phyloP scores from a whole-genome alignment of 495 filamentous ascomycete species.

The Daldinia vernicosa region DNA sequence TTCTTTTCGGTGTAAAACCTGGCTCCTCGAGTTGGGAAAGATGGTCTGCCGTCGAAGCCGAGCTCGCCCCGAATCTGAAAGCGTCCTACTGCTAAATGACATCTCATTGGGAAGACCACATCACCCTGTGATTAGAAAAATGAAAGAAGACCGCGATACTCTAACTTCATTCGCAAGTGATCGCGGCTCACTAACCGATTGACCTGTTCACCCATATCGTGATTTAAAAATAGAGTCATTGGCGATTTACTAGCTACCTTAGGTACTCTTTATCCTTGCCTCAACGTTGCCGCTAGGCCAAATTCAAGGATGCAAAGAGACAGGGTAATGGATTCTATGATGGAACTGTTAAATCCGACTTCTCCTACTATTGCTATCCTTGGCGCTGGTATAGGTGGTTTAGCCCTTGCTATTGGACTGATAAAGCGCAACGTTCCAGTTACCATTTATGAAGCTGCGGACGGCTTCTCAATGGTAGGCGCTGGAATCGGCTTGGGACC shows the following conservation, averaged over 20 bases:
- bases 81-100: neutral
- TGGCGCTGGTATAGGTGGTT: constrained; percentile 61
- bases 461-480: constrained; percentile 55
- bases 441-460: constrained; percentile 58
- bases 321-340: neutral
- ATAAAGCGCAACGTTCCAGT: constrained; percentile 53
- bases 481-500: constrained; percentile 58
- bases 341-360: neutral
- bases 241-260: neutral
- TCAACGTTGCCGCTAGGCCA: neutral
- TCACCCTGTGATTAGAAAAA: neutral
- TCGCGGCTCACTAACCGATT: neutral
- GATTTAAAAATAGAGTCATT: neutral
- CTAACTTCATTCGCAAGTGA: neutral
- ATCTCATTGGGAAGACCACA: neutral
- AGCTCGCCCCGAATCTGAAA: constrained; percentile 2
- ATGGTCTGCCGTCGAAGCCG: neutral
- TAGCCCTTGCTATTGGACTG: constrained; percentile 59
- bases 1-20: constrained; percentile 12
- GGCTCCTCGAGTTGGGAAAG: constrained; percentile 10
- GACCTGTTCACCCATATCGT: neutral
- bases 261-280: no score
- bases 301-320: neutral
- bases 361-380: constrained; percentile 53
- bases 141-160: neutral